These are phyloP conservation scores for Phalaenopsis aphrodite DNA, from an alignment of 106 monocot species.

Conservation along the genomic window DNA sequence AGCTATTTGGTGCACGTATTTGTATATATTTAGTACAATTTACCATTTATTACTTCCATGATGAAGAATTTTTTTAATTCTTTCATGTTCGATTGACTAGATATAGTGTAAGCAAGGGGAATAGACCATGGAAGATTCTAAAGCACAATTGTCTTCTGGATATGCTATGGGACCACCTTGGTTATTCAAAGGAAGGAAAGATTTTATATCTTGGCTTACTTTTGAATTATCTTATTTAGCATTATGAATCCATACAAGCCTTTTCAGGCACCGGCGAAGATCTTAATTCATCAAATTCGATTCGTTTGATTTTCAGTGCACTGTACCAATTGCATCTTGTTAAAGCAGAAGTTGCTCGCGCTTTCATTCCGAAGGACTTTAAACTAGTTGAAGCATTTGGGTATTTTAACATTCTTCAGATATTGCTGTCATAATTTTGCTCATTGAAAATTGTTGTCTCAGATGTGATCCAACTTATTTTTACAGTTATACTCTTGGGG, in stretches of 20 bases:
- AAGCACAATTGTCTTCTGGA: conserved; percentile 17
- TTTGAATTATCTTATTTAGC: neutral
- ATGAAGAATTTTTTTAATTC: neutral
- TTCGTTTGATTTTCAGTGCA: conserved; percentile 38
- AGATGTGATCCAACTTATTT: neutral
- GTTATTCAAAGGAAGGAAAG: conserved; percentile 78
- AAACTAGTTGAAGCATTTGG: conserved; percentile 91
- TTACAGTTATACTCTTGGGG: conserved; percentile 78
- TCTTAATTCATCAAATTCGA: neutral
- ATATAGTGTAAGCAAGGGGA: neutral
- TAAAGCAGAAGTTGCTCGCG: conserved; percentile 57
- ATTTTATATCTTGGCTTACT: neutral
- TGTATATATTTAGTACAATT: neutral
- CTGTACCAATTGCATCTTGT: conserved; percentile 92
- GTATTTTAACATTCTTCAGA: conserved; percentile 23
- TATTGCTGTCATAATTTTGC: neutral
- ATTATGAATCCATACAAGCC: neutral
- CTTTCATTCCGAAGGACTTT: conserved; percentile 76
- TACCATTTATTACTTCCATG: neutral
- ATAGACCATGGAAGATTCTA: conserved; percentile 15
- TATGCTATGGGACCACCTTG: conserved; percentile 65
- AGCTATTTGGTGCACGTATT: neutral
- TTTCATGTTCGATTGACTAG: neutral
- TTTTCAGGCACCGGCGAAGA: neutral
- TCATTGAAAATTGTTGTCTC: neutral